Evolutionary conservation across 306 rosid species (phyloP), one percentile per base, ranked within the genome.

Genomic region (Macrotyloma uniflorum): DNA sequence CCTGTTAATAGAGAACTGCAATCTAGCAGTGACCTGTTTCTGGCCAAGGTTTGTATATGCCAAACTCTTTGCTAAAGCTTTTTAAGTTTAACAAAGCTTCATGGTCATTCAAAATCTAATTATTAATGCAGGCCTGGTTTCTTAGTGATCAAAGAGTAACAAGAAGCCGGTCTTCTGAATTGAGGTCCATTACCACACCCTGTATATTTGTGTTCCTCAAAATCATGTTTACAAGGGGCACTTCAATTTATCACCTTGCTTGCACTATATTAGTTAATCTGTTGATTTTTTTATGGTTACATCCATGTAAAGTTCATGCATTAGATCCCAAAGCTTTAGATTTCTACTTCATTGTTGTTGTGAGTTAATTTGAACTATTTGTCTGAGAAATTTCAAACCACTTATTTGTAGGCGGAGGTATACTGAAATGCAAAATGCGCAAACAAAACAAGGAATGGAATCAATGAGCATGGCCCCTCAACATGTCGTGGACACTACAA

Each of bases 151-250:
- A 92, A 75, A 87, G 97, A 16, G 86, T 92, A 93, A 92, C 98
- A 71, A 89, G 98, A 89, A 94, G 98, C 82, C 92, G 97, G 15
- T 94, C 98, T 62, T 94, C 98, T 69, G 98, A 94, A 81, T 83
- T 94, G 83, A 86, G 98, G 98, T 92, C 24, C 2, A 28, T 38
- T 68, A 57, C 36, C 45, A 50, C 33, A 35, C 57, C 83, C 72
- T 67, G 11, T 46, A 40, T 18, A 47, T 45, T 46, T 19, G 19
- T 65, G 43, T 38, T 80, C 69, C 67, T 71, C 82, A 57, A 71
- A 80, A 58, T 64, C 76, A 69, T 75, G 22, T n/a, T 58, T 70
- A 62, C 70, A 24, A 72, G 22, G 77, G 67, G n/a, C 75, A 62
- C 61, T 64, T 42, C 46, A 28, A 77, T 9, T 38, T 45, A 66